Evolutionary conservation across 495 filamentous ascomycete genomes (phyloP).

Genomic region (Aspergillus cristatus): DNA sequence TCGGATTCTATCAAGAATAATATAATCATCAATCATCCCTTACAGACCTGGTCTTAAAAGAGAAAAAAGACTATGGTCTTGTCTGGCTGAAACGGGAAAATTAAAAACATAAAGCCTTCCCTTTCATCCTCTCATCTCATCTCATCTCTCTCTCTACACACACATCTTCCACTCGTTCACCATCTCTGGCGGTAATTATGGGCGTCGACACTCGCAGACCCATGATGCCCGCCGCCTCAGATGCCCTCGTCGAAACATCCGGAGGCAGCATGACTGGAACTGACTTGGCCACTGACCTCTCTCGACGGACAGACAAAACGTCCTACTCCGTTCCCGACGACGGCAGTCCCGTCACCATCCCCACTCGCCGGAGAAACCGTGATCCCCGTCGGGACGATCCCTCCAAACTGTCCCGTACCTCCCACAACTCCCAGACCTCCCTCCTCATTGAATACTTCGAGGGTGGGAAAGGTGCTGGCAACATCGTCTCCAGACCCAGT

Average conservation of each 20-base stretch:
- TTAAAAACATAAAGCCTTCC: not conserved
- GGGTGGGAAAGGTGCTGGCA: slow-evolving; percentile 60
- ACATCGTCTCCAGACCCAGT: slow-evolving; percentile 63
- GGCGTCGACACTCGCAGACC: slow-evolving; percentile 60
- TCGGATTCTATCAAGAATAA: no score
- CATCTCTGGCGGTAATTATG: slow-evolving; percentile 48
- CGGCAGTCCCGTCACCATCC: slow-evolving; percentile 84
- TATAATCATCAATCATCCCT: slow-evolving; percentile 10
- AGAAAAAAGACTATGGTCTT: slow-evolving; percentile 24
- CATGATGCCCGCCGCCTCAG: slow-evolving; percentile 69
- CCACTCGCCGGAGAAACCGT: slow-evolving; percentile 55
- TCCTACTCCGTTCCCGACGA: slow-evolving; percentile 92
- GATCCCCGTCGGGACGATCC: slow-evolving; percentile 40
- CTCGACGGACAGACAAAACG: slow-evolving; percentile 68
- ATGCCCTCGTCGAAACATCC: slow-evolving; percentile 56
- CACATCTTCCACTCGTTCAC: slow-evolving; percentile 7
- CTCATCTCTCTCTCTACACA: no score
- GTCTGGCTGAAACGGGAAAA: slow-evolving; percentile 19
- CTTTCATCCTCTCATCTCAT: no score
- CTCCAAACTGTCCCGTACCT: slow-evolving; percentile 40
- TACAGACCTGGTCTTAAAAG: not conserved
- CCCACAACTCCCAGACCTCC: slow-evolving; percentile 72
- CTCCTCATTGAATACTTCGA: slow-evolving; percentile 98
- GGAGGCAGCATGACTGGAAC: slow-evolving; percentile 57
- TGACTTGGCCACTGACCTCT: slow-evolving; percentile 72